phyloP scores from a whole-genome alignment of 1,284 basidiomycete genomes.

The Malassezia arunalokei region DNA sequence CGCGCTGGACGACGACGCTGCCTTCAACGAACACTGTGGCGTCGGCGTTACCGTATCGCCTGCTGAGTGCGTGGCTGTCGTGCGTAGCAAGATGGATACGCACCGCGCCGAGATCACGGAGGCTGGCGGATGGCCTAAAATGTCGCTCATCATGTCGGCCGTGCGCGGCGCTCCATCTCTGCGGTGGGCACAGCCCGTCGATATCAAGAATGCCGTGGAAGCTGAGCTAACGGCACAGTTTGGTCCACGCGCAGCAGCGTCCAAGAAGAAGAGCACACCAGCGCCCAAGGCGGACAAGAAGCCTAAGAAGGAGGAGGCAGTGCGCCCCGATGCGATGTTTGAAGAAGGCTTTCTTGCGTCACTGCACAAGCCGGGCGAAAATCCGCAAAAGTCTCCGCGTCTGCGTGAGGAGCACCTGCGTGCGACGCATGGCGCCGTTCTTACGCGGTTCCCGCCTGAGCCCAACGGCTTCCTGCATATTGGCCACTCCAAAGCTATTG shows the following conservation, averaged over 20 bases:
- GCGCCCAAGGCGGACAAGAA: neutral
- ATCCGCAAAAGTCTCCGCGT: conserved; percentile 69
- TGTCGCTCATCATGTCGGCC: conserved; percentile 34
- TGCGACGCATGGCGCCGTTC: conserved; percentile 69
- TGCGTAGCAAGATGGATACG: conserved; percentile 55
- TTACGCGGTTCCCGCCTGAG: conserved; percentile 96
- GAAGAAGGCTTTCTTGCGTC: conserved; percentile 86
- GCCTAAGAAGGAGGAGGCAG: conserved; percentile 12
- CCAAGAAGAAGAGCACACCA: conserved; percentile 53
- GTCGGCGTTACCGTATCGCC: conserved; percentile 67
- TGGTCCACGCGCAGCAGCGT: conserved; percentile 51
- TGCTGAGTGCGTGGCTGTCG: conserved; percentile 57
- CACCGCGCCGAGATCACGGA: conserved; percentile 37
- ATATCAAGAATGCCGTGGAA: conserved; percentile 79
- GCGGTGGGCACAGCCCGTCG: conserved; percentile 79
- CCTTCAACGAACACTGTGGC: conserved; percentile 72
- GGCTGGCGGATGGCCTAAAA: conserved; percentile 48
- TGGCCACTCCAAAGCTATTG: conserved; percentile 93
- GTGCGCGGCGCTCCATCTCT: conserved; percentile 26
- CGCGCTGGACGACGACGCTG: conserved; percentile 56
- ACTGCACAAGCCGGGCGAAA: conserved; percentile 86
- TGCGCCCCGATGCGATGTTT: conserved; percentile 60
- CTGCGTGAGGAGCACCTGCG: conserved; percentile 72
- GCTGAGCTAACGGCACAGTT: conserved; percentile 62
- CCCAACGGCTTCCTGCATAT: conserved; percentile 95